Conservation (phyloP, 2,329 filamentous ascomycete genomes). For the Diplodia mutila region DNA sequence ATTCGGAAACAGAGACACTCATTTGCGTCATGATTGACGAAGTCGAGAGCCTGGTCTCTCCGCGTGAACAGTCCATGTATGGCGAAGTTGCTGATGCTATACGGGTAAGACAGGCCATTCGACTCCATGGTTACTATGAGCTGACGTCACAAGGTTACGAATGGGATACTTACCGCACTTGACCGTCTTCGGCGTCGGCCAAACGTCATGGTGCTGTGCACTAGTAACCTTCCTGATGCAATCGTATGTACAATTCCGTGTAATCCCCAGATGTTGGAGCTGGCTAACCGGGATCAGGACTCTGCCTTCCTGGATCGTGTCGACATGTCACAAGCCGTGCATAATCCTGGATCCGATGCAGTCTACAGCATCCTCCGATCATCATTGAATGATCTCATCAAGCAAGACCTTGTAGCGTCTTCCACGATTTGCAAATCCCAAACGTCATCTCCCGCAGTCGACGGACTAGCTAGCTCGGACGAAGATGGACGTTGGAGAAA, state of each 20-base stretch:
- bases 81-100: constrained; percentile 53
- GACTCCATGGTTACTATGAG: neutral
- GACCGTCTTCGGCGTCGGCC: constrained; percentile 48
- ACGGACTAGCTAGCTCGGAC: neutral
- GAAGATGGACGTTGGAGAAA: neutral
- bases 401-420: constrained; percentile 41
- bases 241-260: constrained; percentile 32
- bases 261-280: neutral
- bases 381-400: constrained; percentile 52
- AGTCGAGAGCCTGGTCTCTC: constrained; percentile 54
- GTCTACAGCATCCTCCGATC: constrained; percentile 55
- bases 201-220: constrained; percentile 56
- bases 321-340: constrained; percentile 52
- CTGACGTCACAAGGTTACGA: constrained; percentile 44
- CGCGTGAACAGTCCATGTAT: constrained; percentile 45
- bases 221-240: constrained; percentile 52
- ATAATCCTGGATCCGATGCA: constrained; percentile 43
- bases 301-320: constrained; percentile 55
- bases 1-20: constrained; percentile 24
- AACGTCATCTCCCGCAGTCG: neutral
- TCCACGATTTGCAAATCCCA: neutral
- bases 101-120: constrained; percentile 36
- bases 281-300: constrained; percentile 36
- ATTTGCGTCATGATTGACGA: constrained; percentile 43
- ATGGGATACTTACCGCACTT: constrained; percentile 54